Evolutionary conservation across 2,329 filamentous ascomycete genomes (phyloP).

Genomic region (Coleophoma eucalyptorum): DNA sequence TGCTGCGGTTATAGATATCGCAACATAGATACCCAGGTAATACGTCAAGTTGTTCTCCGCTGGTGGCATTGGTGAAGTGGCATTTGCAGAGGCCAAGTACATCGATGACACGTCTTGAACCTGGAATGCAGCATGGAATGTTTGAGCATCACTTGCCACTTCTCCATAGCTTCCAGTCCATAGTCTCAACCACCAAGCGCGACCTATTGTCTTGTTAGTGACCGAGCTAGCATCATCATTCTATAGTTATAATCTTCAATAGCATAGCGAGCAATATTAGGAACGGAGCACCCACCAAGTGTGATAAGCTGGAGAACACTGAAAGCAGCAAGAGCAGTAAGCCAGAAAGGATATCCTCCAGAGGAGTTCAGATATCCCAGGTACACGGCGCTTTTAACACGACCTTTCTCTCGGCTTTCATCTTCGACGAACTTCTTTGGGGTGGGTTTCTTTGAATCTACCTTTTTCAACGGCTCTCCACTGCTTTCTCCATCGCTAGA

Average conservation of each 20-base stretch:
- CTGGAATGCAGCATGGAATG: slow-evolving; percentile 37
- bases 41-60: slow-evolving; percentile 43
- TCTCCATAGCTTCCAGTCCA: slow-evolving; percentile 50
- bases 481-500: slow-evolving; percentile 37
- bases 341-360: slow-evolving; percentile 61
- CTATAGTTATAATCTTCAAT: neutral
- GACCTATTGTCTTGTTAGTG: slow-evolving; percentile 28
- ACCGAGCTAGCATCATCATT: neutral
- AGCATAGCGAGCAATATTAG: neutral
- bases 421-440: slow-evolving; percentile 74
- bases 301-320: slow-evolving; percentile 48
- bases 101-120: slow-evolving; percentile 33
- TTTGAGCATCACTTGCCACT: slow-evolving; percentile 10
- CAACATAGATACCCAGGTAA: slow-evolving; percentile 67
- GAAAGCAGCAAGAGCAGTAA: slow-evolving; percentile 48
- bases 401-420: slow-evolving; percentile 67
- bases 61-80: neutral
- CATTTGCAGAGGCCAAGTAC: neutral
- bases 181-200: slow-evolving; percentile 61
- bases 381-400: slow-evolving; percentile 67
- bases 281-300: slow-evolving; percentile 38
- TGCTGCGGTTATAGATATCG: slow-evolving; percentile 52
- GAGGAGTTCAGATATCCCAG: slow-evolving; percentile 61
- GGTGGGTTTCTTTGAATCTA: slow-evolving; percentile 40
- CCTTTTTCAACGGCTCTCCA: slow-evolving; percentile 44